These are phyloP conservation scores for Thelonectria rubi DNA, from an alignment of 2,329 filamentous ascomycete species.

Conservation along the genomic window DNA sequence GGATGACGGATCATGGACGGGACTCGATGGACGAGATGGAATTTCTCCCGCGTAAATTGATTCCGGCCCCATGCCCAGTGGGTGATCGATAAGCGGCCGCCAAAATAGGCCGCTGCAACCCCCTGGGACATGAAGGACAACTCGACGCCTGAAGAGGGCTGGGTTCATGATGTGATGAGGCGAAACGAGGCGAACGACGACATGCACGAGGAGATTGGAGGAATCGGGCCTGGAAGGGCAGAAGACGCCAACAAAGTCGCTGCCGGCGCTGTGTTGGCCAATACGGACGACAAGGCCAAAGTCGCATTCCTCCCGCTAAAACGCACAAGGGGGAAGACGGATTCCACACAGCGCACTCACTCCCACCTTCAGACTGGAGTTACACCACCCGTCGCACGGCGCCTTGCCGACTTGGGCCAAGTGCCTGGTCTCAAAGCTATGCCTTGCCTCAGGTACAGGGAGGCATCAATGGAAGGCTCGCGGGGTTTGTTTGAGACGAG, in stretches of 20 bases:
- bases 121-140: conserved; percentile 6
- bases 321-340: conserved; percentile 10
- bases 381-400: conserved; percentile 18
- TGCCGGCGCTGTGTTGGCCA: conserved; percentile 19
- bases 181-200: conserved; percentile 23
- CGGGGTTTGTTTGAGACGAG: conserved; percentile 1
- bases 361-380: conserved; percentile 14
- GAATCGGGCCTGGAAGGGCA: conserved; percentile 11
- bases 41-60: conserved; percentile 21
- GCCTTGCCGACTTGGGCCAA: conserved; percentile 18
- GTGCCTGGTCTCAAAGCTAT: conserved; percentile 11
- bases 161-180: conserved; percentile 19
- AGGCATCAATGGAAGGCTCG: conserved; percentile 3
- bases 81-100: conserved; percentile 28
- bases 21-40: background rate
- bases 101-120: conserved; percentile 19
- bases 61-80: conserved; percentile 19
- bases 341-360: conserved; percentile 7
- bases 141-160: conserved; percentile 29
- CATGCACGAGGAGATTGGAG: conserved; percentile 30
- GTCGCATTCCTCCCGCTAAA: conserved; percentile 33
- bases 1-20: background rate
- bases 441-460: conserved; percentile 27
- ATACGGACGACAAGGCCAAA: conserved; percentile 33
- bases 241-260: conserved; percentile 2